phyloP scores from a whole-genome alignment of 2,329 filamentous ascomycete genomes.

The Arthroderma sp. region DNA sequence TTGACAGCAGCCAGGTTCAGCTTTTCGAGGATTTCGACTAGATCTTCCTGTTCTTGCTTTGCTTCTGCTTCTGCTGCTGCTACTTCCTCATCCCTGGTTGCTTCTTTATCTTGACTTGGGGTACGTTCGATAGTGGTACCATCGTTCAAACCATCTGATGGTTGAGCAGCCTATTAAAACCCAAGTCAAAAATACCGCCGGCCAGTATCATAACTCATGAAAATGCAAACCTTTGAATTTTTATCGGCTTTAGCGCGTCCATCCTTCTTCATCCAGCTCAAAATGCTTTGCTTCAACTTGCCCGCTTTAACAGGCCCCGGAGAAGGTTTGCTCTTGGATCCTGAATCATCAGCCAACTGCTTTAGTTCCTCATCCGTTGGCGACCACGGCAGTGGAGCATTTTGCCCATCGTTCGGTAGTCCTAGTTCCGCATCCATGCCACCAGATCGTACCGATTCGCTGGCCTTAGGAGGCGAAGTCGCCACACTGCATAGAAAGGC shows the following conservation, averaged over 20 bases:
- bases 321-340: slow-evolving; percentile 17
- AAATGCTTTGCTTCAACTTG: slow-evolving; percentile 19
- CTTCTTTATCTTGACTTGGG: not conserved
- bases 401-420: slow-evolving; percentile 33
- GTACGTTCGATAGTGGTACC: not conserved
- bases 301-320: not conserved
- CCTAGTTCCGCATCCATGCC: slow-evolving; percentile 34
- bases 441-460: not conserved
- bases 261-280: slow-evolving; percentile 30
- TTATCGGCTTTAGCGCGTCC: slow-evolving; percentile 16
- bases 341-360: slow-evolving; percentile 1
- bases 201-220: too few species aligned
- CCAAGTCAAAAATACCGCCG: too few species aligned
- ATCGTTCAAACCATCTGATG: too few species aligned
- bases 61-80: slow-evolving; percentile 24
- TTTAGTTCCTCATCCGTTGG: slow-evolving; percentile 27
- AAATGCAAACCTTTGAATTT: slow-evolving; percentile 13
- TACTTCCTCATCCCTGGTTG: not conserved
- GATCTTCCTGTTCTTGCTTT: slow-evolving; percentile 55
- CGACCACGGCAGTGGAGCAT: slow-evolving; percentile 38
- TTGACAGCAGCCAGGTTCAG: slow-evolving; percentile 74
- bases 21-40: slow-evolving; percentile 65
- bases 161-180: too few species aligned
- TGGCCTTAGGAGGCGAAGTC: slow-evolving; percentile 2
- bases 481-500: slow-evolving; percentile 41